Evolutionary conservation across 2,329 filamentous ascomycete genomes (phyloP), one percentile per base, ranked within the genome.

Genomic region (Aspergillus nomiae): DNA sequence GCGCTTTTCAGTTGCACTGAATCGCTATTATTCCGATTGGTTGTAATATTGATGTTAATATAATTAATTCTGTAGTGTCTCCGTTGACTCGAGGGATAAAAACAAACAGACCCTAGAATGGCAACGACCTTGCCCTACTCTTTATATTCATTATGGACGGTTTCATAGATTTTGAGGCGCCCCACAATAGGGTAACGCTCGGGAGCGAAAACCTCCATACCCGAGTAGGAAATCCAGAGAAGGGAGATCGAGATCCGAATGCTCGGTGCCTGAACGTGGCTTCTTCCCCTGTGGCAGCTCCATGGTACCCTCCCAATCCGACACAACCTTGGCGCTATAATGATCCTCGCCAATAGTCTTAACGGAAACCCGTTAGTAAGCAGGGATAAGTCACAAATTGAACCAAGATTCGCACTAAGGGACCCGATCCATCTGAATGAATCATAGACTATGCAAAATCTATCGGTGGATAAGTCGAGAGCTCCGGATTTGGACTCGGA

Each of bases 111-210:
- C 48, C 51, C 32, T 19, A 28, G 8, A 38, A 24, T 24, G 32
- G n/a, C 51, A 36, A 38, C 34, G 34, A 19, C 6, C 21, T 19
- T 41, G 51, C 32, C 21, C 51, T 38, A 21, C 51, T 38, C 51
- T 55, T 55, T 55, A 55, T 55, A 55, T 55, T 32, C 55, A 55
- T 48, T 48, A 56, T 43, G 43, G 19, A 55, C 30, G 21, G 19
- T 21, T 54, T 36, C 30, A n/a, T 54, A 36, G 19, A 8, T 46
- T 30, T 14, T 54, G n/a, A 36, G 30, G 4, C 30, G 5, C 51
- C 51, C 46, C 46, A 50, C 46, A 30, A 54, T n/a, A 36, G 51
- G 34, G 34, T 36, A 36, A 14, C 16, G 14, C 9, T 55, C 51
- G 34, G 51, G 51, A 55, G 4, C 8, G 5, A 14, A 16, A 26